These are phyloP conservation scores for Xylaria digitata DNA, from an alignment of 2,329 filamentous ascomycete species.

Conservation along the genomic window DNA sequence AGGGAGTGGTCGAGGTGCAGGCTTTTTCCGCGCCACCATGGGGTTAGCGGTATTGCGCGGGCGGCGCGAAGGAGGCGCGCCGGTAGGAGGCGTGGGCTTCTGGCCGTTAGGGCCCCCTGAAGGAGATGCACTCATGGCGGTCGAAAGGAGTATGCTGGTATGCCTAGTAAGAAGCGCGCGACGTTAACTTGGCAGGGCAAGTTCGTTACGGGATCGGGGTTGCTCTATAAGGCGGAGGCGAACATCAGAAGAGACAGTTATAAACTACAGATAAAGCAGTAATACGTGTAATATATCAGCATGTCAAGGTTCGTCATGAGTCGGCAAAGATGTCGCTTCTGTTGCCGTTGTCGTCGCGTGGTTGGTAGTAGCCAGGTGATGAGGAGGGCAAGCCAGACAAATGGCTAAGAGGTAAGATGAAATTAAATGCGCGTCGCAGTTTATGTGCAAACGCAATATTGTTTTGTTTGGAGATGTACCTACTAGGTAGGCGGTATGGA, in stretches of 20 bases:
- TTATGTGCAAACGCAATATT: background rate
- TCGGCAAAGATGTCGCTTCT: background rate
- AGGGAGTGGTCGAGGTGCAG: constrained; percentile 53
- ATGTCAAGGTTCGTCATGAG: background rate
- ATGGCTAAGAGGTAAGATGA: constrained; percentile 1
- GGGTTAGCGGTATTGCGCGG: constrained; percentile 67
- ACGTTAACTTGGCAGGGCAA: constrained; percentile 15
- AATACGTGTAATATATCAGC: background rate
- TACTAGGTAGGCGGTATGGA: background rate
- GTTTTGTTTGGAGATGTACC: background rate
- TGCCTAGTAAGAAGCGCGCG: constrained; percentile 16
- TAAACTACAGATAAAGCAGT: background rate
- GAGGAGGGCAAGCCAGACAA: constrained; percentile 1
- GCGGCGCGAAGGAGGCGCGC: constrained; percentile 55
- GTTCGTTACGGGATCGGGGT: constrained; percentile 21
- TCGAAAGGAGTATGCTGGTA: background rate
- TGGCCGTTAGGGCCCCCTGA: constrained; percentile 59
- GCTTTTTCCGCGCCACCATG: constrained; percentile 70
- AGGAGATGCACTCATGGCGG: constrained; percentile 56
- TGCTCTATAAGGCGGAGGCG: constrained; percentile 24
- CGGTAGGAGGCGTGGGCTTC: constrained; percentile 59
- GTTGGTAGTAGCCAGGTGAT: background rate
- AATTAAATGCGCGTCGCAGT: background rate
- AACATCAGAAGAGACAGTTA: constrained; percentile 29
- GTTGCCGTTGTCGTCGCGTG: constrained; percentile 2